Evolutionary conservation across 2,329 filamentous ascomycete genomes (phyloP).

Genomic region (Samsoniella hepiali): DNA sequence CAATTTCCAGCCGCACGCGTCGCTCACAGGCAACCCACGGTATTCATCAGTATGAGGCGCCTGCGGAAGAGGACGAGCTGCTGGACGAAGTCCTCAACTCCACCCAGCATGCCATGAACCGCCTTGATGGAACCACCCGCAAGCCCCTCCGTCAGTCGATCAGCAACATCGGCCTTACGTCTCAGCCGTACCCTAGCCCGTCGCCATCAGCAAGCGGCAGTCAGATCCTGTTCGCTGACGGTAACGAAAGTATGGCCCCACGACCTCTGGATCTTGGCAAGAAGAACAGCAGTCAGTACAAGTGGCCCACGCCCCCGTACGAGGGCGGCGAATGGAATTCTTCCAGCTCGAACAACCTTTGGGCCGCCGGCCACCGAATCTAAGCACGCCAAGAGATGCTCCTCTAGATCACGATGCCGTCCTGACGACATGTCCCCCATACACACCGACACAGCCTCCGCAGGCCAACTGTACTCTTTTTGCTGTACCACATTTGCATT

Average conservation of each 20-base stretch:
- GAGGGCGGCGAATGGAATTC: slow-evolving; percentile 91
- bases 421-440: background rate
- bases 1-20: slow-evolving; percentile 76
- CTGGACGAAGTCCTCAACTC: slow-evolving; percentile 83
- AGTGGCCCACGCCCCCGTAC: slow-evolving; percentile 95
- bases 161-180: slow-evolving; percentile 59
- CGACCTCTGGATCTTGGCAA: slow-evolving; percentile 69
- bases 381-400: slow-evolving; percentile 31
- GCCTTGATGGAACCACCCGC: slow-evolving; percentile 51
- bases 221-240: slow-evolving; percentile 68
- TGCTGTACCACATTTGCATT: slow-evolving; percentile 4
- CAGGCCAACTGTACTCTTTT: slow-evolving; percentile 1
- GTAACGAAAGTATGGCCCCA: slow-evolving; percentile 58
- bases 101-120: slow-evolving; percentile 70
- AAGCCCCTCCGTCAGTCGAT: slow-evolving; percentile 57
- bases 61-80: slow-evolving; percentile 94
- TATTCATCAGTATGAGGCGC: slow-evolving; percentile 84
- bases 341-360: slow-evolving; percentile 76
- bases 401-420: background rate
- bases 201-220: slow-evolving; percentile 82
- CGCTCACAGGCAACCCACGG: slow-evolving; percentile 71
- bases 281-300: slow-evolving; percentile 53
- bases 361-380: slow-evolving; percentile 65
- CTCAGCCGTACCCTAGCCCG: slow-evolving; percentile 60
- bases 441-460: background rate